Evolutionary conservation across 495 filamentous ascomycete species (phyloP), one percentile per base, ranked within the genome.

Genomic region (Neurospora terricola): DNA sequence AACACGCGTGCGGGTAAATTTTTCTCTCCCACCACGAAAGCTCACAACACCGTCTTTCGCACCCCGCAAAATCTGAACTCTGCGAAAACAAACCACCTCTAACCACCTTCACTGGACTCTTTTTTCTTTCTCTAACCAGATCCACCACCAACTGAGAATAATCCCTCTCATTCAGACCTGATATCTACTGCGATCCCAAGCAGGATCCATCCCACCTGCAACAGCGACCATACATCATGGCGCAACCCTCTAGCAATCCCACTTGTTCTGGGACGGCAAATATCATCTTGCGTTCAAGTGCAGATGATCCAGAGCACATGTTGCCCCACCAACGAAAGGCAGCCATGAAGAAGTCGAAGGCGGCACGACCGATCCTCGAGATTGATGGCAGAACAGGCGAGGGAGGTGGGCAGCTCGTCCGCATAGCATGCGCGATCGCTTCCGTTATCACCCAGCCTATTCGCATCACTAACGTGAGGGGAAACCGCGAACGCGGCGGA

Each of bases 371-470:
- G 6, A 36, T 82, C 30, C 74, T 84, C 18, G 76, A 81, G 70
- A 80, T 94, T 8, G 91, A 93, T 74, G 92, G 92, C 40, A 81
- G 86, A 62, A 92, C 88, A 1, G 92, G 94, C 14, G 94, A 96
- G 83, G 93, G 94, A 43, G 94, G 93, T 38, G 94, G 93, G 10
- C 93, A 97, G 79, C 83, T 97, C 1, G 86, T 96, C 38, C 88
- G 94, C 66, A 85, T 92, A 59, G 92, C 92, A 2, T 80, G 92
- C 38, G 87, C 87, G 11, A 81, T 97, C 1, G 89, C 93, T 0
- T 88, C 91, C 0, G 83, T 96, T 7, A 91, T 90, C 9, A 81
- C 84, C 6, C 85, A 82, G 9, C 88, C 93, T 7, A 83, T 97
- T 68, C 84, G 85, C 54, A 89, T 97, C 66, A 82, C 86, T 38